Base-by-base conservation (phyloP, 208 protist genomes). In the Trypanosoma vivax region DNA sequence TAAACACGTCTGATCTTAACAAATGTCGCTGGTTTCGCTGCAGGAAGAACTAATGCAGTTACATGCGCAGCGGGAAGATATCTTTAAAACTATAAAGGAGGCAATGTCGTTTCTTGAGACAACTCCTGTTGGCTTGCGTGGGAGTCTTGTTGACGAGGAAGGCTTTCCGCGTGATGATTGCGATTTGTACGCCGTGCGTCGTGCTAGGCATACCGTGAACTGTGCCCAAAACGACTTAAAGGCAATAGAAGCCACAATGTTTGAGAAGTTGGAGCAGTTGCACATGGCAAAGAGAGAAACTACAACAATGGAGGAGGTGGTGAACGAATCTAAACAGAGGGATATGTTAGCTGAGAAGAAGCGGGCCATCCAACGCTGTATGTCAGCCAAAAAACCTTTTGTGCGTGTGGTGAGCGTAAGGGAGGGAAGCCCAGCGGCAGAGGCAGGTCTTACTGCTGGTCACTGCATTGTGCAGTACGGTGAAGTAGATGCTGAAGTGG, bases 171-270 rank as follows among this genome's bases (percentile, higher is more conserved):
- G 87, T 5, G 46, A 50, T 43, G 87, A 94, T 60, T 90, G 80
- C 54, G 87, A 94, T 59, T 57, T 91, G n/a, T 90, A 92, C 61
- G 87, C 87, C 2, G 76, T 94, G 0, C 73, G 81, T 11, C 58
- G 53, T 1, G 83, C 87, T 0, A 63, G 83, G 5, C 71, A 94
- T n/a, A 83, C 66, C 0, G 77, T 88, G 2, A 65, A 59, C 50
- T 83, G 61, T 42, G 64, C 65, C 13, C 70, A 58, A 19, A 94
- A 89, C 39, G 87, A 94, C 42, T 47, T 94, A 3, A 64, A 71
- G 24, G 50, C 21, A 23, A 40, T 89, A 0, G 50, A 80, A 25
- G 65, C 69, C 3, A n/a, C 29, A 18, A 60, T 94, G 43, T 73
- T 75, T 46, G 72, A 72, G n/a, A 67, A 79, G 19, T 67, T 94